Conservation (phyloP, 1,284 basidiomycete species). For the Ceratobasidium sp. region DNA sequence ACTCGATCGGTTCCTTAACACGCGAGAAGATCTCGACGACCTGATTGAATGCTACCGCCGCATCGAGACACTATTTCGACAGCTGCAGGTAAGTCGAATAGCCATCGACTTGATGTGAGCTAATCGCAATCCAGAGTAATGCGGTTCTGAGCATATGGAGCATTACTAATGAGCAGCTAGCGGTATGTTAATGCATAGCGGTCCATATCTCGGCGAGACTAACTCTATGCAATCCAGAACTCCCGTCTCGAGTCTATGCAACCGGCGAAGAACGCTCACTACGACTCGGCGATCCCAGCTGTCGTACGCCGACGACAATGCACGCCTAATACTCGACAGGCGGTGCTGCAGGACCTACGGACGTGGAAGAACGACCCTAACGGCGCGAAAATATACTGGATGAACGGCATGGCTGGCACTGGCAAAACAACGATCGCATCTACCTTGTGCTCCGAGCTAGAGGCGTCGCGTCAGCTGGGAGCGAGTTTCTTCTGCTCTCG, state of each 20-base stretch:
- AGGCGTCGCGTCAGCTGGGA: slow-evolving; percentile 49
- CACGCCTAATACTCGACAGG: too few relatives aligned
- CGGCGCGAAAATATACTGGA: slow-evolving; percentile 47
- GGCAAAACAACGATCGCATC: slow-evolving; percentile 51
- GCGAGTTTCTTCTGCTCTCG: slow-evolving; percentile 55
- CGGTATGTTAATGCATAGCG: not conserved
- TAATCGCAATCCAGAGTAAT: not conserved
- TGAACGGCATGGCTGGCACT: slow-evolving; percentile 52
- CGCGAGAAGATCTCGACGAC: not conserved
- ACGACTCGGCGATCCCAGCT: too few relatives aligned
- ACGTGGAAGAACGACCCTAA: too few relatives aligned
- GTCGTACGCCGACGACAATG: too few relatives aligned
- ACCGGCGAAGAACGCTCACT: not conserved
- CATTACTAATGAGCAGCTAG: not conserved
- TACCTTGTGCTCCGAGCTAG: slow-evolving; percentile 50
- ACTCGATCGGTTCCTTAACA: not conserved
- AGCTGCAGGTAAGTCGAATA: not conserved
- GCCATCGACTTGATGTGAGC: not conserved
- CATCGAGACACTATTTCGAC: slow-evolving; percentile 5
- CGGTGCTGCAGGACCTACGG: too few relatives aligned
- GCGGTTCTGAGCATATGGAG: not conserved
- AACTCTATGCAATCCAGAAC: not conserved
- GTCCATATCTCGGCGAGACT: not conserved
- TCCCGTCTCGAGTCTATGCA: not conserved
- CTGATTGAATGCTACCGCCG: not conserved